These are phyloP conservation scores for Pisolithus microcarpus DNA, from an alignment of 768 basidiomycete species.

Conservation along the genomic window DNA sequence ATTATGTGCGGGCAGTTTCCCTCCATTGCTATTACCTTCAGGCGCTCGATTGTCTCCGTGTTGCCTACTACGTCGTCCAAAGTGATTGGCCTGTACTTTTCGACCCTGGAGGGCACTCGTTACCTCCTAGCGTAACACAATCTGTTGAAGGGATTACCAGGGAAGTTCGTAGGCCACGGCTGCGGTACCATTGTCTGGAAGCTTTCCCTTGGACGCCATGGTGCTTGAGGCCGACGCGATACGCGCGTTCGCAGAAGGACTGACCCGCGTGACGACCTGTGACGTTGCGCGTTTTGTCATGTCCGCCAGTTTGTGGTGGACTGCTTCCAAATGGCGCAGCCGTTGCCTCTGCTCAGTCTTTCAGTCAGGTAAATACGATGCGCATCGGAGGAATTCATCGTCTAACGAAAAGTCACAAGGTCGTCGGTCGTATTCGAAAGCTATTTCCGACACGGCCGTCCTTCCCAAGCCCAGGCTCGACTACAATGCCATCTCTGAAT, in stretches of 20 bases:
- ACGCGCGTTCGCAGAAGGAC: conserved; percentile 9
- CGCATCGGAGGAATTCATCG: not conserved
- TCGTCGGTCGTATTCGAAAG: conserved; percentile 18
- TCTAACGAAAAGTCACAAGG: conserved; percentile 1
- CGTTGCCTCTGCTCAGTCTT: conserved; percentile 5
- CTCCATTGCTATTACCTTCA: conserved; percentile 93
- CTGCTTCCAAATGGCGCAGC: conserved; percentile 14
- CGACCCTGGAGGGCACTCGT: too few relatives aligned
- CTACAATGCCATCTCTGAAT: conserved; percentile 66
- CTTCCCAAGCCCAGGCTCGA: conserved; percentile 74
- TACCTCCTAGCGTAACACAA: too few relatives aligned
- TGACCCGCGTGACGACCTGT: conserved; percentile 8
- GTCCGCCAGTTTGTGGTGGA: conserved; percentile 11
- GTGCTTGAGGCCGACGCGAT: conserved; percentile 24
- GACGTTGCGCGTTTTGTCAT: conserved; percentile 28
- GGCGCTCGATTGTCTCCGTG: conserved; percentile 84
- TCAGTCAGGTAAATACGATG: conserved; percentile 7
- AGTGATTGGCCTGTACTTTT: conserved; percentile 82
- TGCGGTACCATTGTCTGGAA: conserved; percentile 34
- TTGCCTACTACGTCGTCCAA: conserved; percentile 94
- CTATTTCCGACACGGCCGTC: conserved; percentile 19
- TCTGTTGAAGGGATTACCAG: too few relatives aligned
- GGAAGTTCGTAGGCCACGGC: conserved; percentile 70
- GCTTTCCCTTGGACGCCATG: conserved; percentile 48
- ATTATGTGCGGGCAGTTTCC: conserved; percentile 99